Percentiles rank a stretch among this genome's conserved stretches.
Evolutionary conservation across 495 filamentous ascomycete genomes (phyloP).

Genomic region (Trichocladium antarcticum): DNA sequence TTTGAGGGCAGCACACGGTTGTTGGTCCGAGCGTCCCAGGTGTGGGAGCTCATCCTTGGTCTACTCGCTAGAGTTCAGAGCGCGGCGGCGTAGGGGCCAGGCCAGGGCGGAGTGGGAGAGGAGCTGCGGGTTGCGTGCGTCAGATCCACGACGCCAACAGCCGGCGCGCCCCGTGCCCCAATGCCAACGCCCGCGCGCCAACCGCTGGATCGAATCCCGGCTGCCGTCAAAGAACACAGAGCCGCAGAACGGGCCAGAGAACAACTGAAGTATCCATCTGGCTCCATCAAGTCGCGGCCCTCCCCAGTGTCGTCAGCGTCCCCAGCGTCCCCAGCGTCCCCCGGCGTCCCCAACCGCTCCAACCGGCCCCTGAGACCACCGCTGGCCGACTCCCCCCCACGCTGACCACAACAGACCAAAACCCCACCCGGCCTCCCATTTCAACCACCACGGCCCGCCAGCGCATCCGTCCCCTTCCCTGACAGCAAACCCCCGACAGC

Average conservation of each 20-base stretch:
- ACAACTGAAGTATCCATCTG: too few relatives aligned
- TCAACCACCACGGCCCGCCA: constrained; percentile 6
- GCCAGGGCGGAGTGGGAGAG: background rate
- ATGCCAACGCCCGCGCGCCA: background rate
- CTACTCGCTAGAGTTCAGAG: background rate
- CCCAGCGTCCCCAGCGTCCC: too few relatives aligned
- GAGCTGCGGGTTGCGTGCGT: constrained; percentile 4
- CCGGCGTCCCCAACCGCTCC: too few relatives aligned
- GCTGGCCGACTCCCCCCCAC: background rate
- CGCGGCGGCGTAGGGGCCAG: background rate
- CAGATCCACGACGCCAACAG: constrained; percentile 9
- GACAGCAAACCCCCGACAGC: background rate
- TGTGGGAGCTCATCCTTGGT: constrained; percentile 14
- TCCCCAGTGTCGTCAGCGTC: too few relatives aligned
- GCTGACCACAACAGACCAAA: constrained; percentile 14
- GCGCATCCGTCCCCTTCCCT: background rate
- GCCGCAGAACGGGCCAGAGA: too few relatives aligned
- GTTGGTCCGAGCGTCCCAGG: constrained; percentile 26
- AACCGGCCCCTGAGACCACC: too few relatives aligned
- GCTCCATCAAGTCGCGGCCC: too few relatives aligned
- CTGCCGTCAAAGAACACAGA: background rate
- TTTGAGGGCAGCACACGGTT: constrained; percentile 20
- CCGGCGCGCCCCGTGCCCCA: background rate
- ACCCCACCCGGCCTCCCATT: constrained; percentile 17
- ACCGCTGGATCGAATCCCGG: background rate